Evolutionary conservation across 1,284 basidiomycete species (phyloP), one percentile per base, ranked within the genome.

Genomic region (Cystobasidium slooffiae): DNA sequence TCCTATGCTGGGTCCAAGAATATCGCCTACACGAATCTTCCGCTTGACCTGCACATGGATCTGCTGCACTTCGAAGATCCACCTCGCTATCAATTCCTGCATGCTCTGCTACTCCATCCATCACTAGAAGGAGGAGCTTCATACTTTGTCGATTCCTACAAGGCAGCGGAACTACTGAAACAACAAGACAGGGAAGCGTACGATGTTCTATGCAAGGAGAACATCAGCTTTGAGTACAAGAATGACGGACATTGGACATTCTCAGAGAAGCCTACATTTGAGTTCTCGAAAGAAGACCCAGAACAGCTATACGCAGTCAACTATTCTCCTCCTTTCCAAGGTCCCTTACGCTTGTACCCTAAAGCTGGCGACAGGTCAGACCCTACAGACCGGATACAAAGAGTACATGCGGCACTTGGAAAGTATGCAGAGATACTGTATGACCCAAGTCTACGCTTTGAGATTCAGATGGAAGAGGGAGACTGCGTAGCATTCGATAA

Each of bases 251-350:
- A 96, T 78, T 91, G 93, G 81, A 86, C 94, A n/a, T 88, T 90
- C 76, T 84, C 85, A 77, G 83, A 86, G n/a, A 94, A 94, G 81
- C 88, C 89, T 0, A 92, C 92, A 1, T 89, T 98, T 80, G 87
- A 93, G 78, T 85, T 93, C 22, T 77, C 74, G 55, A 72, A 75
- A 24, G 70, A 74, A 18, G 58, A 76, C 69, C 46, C 56, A 14
- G 66, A 75, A 14, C 59, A 53, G 68, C 44, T 55, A 1, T 83
- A 83, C 53, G 87, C 89, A 75, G 87, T 98, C 80, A 97, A 95
- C 83, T 98, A 97, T 83, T 91, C 91, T 4, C 96, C 96, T 0
- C 96, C 95, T 0, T 99, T 98, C 86, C 94, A 97, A 84, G 93
- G 91, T 0, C 91, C 91, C 0, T 64, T 83, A 8, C 79, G 82